Percentiles rank a stretch among this genome's conserved stretches.
Evolutionary conservation across 306 rosid genomes (phyloP).

Genomic region (cucumber (Cucumis sativus)): Cucumber_9930_V3 NC_026657.2:7381501-7382000

Average conservation of each 20-base stretch:
- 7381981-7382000: not conserved
- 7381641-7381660: slow-evolving; percentile 89
- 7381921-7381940: not conserved
- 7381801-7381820: slow-evolving; percentile 99
- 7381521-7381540: not conserved
- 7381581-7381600: slow-evolving; percentile 14
- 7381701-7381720: slow-evolving; percentile 92
- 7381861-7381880: not conserved
- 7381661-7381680: slow-evolving; percentile 90
- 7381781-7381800: slow-evolving; percentile 88
- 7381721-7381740: slow-evolving; percentile 99
- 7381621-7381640: slow-evolving; percentile 96
- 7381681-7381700: slow-evolving; percentile 61
- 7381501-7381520: not conserved
- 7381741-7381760: slow-evolving; percentile 91
- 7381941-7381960: not conserved
- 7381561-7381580: not conserved
- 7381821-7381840: slow-evolving; percentile 13
- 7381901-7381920: not conserved
- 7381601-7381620: slow-evolving; percentile 74
- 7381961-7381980: not conserved
- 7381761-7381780: slow-evolving; percentile 97
- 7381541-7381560: not conserved
- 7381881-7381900: not conserved
- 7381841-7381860: not conserved